Conservation (phyloP, 352 stramenopile genomes). For the Discostella stelligera region DNA sequence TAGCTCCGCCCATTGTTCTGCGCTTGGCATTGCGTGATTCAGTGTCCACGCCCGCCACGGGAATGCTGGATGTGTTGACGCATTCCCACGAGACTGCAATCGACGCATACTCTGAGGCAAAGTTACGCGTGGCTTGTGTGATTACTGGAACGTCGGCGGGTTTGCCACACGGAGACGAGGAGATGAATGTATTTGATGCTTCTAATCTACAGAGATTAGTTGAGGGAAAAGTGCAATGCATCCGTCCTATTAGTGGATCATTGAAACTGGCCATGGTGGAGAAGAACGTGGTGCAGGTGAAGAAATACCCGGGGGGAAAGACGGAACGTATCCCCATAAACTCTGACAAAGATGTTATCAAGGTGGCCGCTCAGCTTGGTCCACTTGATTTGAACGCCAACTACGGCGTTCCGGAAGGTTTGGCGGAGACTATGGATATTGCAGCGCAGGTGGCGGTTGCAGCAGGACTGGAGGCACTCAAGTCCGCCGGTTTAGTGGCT, state of each 20-base stretch:
- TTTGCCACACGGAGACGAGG: slow-evolving; percentile 83
- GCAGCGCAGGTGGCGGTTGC: slow-evolving; percentile 91
- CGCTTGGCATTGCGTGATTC: slow-evolving; percentile 59
- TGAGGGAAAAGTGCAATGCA: slow-evolving; percentile 87
- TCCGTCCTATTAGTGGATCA: slow-evolving; percentile 82
- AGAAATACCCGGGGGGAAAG: slow-evolving; percentile 74
- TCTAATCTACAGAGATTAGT: slow-evolving; percentile 88
- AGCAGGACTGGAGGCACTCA: slow-evolving; percentile 91
- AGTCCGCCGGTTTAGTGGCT: slow-evolving; percentile 88
- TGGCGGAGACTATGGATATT: slow-evolving; percentile 93
- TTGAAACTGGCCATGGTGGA: slow-evolving; percentile 87
- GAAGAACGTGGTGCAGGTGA: slow-evolving; percentile 90
- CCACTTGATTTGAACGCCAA: slow-evolving; percentile 83
- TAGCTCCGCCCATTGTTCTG: slow-evolving; percentile 68
- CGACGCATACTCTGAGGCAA: slow-evolving; percentile 56
- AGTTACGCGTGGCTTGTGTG: slow-evolving; percentile 75
- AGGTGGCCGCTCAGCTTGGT: slow-evolving; percentile 87
- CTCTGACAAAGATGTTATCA: slow-evolving; percentile 81
- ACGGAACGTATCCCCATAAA: slow-evolving; percentile 73
- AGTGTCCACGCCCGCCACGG: slow-evolving; percentile 73
- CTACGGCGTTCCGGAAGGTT: slow-evolving; percentile 87
- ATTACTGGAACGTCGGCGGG: slow-evolving; percentile 90
- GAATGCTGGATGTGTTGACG: slow-evolving; percentile 63
- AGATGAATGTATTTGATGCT: slow-evolving; percentile 79
- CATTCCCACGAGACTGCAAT: slow-evolving; percentile 37